Conservation (phyloP, 345 rosid species). For the Zanthoxylum bungeanum region DNA sequence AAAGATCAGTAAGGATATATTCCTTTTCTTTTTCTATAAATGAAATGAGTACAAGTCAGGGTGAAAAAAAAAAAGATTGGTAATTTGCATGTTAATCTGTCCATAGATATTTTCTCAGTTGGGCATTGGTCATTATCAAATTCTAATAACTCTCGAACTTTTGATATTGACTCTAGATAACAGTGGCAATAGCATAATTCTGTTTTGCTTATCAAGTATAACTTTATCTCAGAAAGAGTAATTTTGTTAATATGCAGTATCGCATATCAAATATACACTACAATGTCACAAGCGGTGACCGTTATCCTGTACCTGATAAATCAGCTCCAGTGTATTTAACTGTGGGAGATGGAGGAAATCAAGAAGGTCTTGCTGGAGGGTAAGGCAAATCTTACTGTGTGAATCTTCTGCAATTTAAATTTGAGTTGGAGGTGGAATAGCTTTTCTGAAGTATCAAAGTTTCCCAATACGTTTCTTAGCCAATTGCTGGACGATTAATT, state of each 20-base stretch:
- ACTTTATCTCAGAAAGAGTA: neutral
- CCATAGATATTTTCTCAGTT: neutral
- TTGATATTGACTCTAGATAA: neutral
- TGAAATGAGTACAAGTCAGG: neutral
- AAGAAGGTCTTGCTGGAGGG: slow-evolving; percentile 64
- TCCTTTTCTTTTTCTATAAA: slow-evolving; percentile 8
- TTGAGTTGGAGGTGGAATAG: neutral
- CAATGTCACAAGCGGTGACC: slow-evolving; percentile 46
- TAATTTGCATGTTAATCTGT: neutral
- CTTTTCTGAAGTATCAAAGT: neutral
- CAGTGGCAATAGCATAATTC: neutral
- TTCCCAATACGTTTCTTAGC: neutral
- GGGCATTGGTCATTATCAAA: neutral
- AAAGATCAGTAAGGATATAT: slow-evolving; percentile 46
- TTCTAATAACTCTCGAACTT: neutral
- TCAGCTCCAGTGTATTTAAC: slow-evolving; percentile 60
- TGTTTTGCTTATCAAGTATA: neutral
- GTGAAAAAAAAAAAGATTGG: neutral
- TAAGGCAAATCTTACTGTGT: slow-evolving; percentile 9
- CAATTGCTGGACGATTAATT: neutral
- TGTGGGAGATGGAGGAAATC: slow-evolving; percentile 76
- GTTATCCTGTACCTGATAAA: slow-evolving; percentile 38
- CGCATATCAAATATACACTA: slow-evolving; percentile 50
- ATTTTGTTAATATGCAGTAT: slow-evolving; percentile 25
- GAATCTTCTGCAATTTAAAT: neutral